Evolutionary conservation across 345 rosid species (phyloP), one percentile per base, ranked within the genome.

Genomic region (Citrus sinensis): DNA sequence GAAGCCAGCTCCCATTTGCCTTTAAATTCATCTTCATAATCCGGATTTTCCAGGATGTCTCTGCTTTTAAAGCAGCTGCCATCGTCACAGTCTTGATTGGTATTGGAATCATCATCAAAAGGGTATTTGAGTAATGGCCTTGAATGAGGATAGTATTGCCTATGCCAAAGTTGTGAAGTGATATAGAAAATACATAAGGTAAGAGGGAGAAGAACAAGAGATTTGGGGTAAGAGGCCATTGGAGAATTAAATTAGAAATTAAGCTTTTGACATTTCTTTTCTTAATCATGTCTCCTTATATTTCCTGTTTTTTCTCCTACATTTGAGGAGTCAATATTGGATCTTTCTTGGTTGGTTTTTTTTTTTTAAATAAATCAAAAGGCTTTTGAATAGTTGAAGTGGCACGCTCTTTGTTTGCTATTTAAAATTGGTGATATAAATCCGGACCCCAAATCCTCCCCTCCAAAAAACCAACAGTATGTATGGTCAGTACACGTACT

Each of bases 1-100:
- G 84, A 81, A 35, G 60, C 51, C 46, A 81, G 60, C 81, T 77
- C 84, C 80, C 81, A 81, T 24, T 17, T 24, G 25, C 84, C 81
- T 27, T 11, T 27, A 64, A 14, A 67, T 59, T 8, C 5, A 13
- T 13, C 59, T 22, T 61, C 40, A 8, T 70, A 16, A 2, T 16
- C 14, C 17, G 19, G 4, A 17, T 14, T 46, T 5, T n/a, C 55
- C 58, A 54, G 6, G 58, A 54, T 19, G 4, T 11, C 70, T 7
- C 27, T 11, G 37, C 20, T 17, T 46, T 49, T 7, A 6, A 35
- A 19, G 63, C 62, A 9, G 25, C 51, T 32, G 29, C 32, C 8
- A 22, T 24, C 19, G 2, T 10, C 25, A 72, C 34, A 1, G 51
- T 34, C 24, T 32, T 4, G n/a, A 20, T 54, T 13, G 42, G 56